Evolutionary conservation across 164 flowering plant species (phyloP).

Genomic region (Vitis vinifera): ASM3070453v1 NC_081817.1:5354001-5354500

Average conservation of each 20-base stretch:
- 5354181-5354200: constrained; percentile 81
- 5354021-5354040: constrained; percentile 62
- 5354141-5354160: constrained; percentile 86
- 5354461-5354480: constrained; percentile 49
- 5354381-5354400: constrained; percentile 68
- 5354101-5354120: constrained; percentile 72
- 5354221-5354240: constrained; percentile 37
- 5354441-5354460: constrained; percentile 44
- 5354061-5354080: constrained; percentile 29
- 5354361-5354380: constrained; percentile 82
- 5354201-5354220: constrained; percentile 46
- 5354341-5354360: constrained; percentile 75
- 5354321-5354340: constrained; percentile 34
- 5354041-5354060: constrained; percentile 56
- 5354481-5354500: constrained; percentile 72
- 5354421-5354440: constrained; percentile 50
- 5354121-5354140: constrained; percentile 84
- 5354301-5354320: constrained; percentile 24
- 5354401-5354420: constrained; percentile 69
- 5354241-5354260: constrained; percentile 25
- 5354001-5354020: constrained; percentile 90
- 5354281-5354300: constrained; percentile 32
- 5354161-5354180: constrained; percentile 86
- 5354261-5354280: constrained; percentile 12
- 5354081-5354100: constrained; percentile 46